These are phyloP conservation scores for Skeletonema tropicum DNA, from an alignment of 108 stramenopile genomes.

Conservation along the genomic window DNA sequence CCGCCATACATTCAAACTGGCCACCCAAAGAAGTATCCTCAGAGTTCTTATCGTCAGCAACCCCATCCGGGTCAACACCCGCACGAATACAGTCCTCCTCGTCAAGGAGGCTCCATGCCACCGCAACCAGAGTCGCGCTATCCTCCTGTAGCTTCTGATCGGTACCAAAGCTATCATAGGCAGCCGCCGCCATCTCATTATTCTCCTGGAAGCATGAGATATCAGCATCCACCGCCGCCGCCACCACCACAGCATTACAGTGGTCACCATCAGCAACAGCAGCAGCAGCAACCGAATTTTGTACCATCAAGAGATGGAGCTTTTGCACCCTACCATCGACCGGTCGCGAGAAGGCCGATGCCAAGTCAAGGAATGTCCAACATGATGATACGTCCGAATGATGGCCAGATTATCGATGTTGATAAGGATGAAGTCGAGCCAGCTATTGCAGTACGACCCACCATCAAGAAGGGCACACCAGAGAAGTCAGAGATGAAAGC, in stretches of 20 bases:
- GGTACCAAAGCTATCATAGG: not conserved
- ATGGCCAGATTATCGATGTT: not conserved
- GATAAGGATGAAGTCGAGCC: not conserved
- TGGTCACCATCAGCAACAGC: not conserved
- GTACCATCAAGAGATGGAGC: slow-evolving; percentile 2
- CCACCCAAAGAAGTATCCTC: not conserved
- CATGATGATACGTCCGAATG: not conserved
- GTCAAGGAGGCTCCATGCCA: slow-evolving; percentile 3
- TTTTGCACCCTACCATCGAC: not conserved
- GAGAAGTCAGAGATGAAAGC: not conserved
- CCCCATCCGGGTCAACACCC: not conserved
- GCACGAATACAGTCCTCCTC: not conserved
- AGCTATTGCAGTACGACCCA: not conserved
- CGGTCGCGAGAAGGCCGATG: not conserved
- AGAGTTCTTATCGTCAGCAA: not conserved
- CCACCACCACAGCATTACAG: slow-evolving; percentile 1
- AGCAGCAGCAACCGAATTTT: not conserved
- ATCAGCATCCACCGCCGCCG: not conserved
- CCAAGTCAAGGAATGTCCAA: not conserved
- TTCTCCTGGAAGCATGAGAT: not conserved
- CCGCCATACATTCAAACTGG: slow-evolving; percentile 5
- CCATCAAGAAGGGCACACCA: not conserved
- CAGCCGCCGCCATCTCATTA: slow-evolving; percentile 7
- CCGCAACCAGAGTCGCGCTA: slow-evolving; percentile 20
- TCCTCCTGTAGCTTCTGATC: slow-evolving; percentile 13